phyloP scores from a whole-genome alignment of 768 basidiomycete genomes.

The Crucibulum laeve region DNA sequence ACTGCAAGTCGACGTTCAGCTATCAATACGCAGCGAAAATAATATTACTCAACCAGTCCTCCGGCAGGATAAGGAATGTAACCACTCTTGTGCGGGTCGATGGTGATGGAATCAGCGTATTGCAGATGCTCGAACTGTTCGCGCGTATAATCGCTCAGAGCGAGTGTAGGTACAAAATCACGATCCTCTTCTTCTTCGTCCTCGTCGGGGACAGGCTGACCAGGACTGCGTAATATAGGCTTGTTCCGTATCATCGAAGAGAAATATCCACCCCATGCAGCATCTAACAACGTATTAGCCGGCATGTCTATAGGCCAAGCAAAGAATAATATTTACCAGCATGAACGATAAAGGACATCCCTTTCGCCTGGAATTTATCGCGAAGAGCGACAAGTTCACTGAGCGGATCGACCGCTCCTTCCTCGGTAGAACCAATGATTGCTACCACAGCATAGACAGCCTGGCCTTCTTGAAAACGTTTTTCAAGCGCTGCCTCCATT shows the following conservation, averaged over 20 bases:
- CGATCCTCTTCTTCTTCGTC: constrained; percentile 3
- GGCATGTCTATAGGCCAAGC: background rate
- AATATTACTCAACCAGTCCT: constrained; percentile 17
- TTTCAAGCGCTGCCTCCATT: constrained; percentile 19
- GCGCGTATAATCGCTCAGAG: constrained; percentile 21
- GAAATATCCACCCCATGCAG: constrained; percentile 47
- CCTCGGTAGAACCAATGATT: constrained; percentile 39
- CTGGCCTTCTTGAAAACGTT: constrained; percentile 22
- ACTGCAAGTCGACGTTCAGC: background rate
- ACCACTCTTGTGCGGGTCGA: constrained; percentile 38
- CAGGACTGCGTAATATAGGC: background rate
- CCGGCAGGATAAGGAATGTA: constrained; percentile 41
- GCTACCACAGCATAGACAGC: constrained; percentile 39
- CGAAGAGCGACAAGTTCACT: constrained; percentile 29
- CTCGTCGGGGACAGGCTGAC: background rate
- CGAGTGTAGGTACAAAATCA: constrained; percentile 19
- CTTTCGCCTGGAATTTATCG: constrained; percentile 18
- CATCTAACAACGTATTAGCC: constrained; percentile 17
- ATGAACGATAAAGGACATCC: constrained; percentile 35
- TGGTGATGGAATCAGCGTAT: constrained; percentile 32
- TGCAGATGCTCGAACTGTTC: constrained; percentile 20
- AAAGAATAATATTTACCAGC: constrained; percentile 15
- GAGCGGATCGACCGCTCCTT: constrained; percentile 39
- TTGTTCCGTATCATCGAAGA: constrained; percentile 21
- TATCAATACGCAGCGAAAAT: background rate